Evolutionary conservation across 805 yeast genomes (phyloP).

Genomic region (Candida golubevii): DNA sequence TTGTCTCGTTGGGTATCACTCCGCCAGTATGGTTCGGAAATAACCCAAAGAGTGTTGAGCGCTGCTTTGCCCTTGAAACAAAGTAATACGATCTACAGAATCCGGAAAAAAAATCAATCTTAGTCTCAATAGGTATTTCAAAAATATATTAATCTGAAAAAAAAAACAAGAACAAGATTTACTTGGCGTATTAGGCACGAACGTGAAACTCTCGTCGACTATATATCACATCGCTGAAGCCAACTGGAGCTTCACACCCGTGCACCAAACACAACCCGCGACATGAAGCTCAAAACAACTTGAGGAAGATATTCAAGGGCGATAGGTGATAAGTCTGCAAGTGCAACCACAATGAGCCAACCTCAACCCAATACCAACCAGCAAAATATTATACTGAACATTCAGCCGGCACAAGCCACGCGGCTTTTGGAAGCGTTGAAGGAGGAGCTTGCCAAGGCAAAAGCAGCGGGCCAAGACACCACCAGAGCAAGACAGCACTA

Average conservation of each 20-base stretch:
- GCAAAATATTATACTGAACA: conserved; percentile 17
- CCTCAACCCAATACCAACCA: conserved; percentile 11
- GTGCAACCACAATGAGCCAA: conserved; percentile 13
- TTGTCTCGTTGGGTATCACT: conserved; percentile 23
- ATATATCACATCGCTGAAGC: background rate
- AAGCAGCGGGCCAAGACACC: conserved; percentile 47
- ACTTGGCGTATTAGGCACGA: too few relatives aligned
- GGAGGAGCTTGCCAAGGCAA: conserved; percentile 55
- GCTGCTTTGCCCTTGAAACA: conserved; percentile 39
- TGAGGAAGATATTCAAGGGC: background rate
- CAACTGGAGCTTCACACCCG: conserved; percentile 1
- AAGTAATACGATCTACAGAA: background rate
- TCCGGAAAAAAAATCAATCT: background rate
- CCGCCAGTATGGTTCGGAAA: conserved; percentile 52
- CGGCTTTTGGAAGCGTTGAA: conserved; percentile 58
- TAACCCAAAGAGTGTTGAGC: conserved; percentile 38
- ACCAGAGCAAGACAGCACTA: conserved; percentile 57
- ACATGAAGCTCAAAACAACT: background rate
- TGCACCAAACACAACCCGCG: background rate
- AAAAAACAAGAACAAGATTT: too few relatives aligned
- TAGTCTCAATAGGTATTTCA: background rate
- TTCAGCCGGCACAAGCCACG: conserved; percentile 50
- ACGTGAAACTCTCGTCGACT: background rate
- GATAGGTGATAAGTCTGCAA: background rate
- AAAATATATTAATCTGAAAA: background rate